A percentile compares a stretch with the other conserved stretches of the same genome.
phyloP scores from a whole-genome alignment of 2,329 filamentous ascomycete genomes.

The Nemania sp. region DNA sequence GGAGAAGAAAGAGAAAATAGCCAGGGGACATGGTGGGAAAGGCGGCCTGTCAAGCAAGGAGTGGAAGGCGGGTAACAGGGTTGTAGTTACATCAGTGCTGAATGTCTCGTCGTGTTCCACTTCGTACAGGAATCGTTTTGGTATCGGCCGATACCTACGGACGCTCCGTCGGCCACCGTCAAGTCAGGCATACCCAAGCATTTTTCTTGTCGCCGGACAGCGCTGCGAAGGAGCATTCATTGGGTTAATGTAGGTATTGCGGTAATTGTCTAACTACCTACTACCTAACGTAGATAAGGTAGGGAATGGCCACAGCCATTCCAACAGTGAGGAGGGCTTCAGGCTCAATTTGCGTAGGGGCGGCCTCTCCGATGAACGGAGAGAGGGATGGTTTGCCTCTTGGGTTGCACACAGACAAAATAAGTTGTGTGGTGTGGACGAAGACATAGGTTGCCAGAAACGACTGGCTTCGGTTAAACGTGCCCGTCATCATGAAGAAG shows the following conservation, averaged over 20 bases:
- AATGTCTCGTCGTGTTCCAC: not conserved
- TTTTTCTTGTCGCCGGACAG: too few relatives aligned
- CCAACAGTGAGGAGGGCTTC: not conserved
- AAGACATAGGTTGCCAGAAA: not conserved
- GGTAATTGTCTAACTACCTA: not conserved
- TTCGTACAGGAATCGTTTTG: not conserved
- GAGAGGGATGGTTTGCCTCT: not conserved
- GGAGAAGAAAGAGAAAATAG: too few relatives aligned
- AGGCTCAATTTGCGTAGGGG: constrained; percentile 1
- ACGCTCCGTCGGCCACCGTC: not conserved
- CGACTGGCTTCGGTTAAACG: constrained; percentile 16
- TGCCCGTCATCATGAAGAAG: constrained; percentile 22
- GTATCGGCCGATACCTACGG: not conserved
- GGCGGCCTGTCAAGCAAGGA: not conserved
- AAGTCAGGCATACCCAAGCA: constrained; percentile 1
- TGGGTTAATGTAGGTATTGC: not conserved
- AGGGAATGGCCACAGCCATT: not conserved
- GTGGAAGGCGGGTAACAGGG: not conserved
- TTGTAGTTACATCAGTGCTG: not conserved
- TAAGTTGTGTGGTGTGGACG: constrained; percentile 12
- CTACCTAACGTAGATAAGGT: too few relatives aligned
- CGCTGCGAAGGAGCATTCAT: not conserved
- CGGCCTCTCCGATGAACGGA: constrained; percentile 2
- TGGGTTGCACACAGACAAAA: not conserved
- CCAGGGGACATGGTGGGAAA: too few relatives aligned